phyloP scores from a whole-genome alignment of 352 stramenopile genomes.

The Phytophthora pinifolia region DNA sequence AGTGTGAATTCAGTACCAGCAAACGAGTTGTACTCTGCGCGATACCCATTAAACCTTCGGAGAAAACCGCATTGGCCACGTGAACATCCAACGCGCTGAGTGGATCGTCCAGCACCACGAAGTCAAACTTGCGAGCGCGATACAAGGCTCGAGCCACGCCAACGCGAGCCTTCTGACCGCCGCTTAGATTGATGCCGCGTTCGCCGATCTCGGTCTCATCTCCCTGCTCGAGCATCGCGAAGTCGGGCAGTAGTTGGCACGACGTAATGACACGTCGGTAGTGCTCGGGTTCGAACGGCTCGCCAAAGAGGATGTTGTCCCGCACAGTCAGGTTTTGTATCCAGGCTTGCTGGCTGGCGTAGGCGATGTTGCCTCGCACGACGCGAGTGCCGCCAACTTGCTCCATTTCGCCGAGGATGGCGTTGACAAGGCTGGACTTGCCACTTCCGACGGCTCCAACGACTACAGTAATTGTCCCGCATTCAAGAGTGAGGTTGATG shows the following conservation, averaged over 20 bases:
- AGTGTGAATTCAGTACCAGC: slow-evolving; percentile 92
- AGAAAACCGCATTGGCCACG: slow-evolving; percentile 92
- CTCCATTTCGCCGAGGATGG: slow-evolving; percentile 50
- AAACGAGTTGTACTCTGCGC: slow-evolving; percentile 70
- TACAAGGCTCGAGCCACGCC: slow-evolving; percentile 58
- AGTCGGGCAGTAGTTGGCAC: slow-evolving; percentile 83
- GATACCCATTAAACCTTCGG: slow-evolving; percentile 74
- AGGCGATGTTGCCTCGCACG: slow-evolving; percentile 34
- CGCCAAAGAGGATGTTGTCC: slow-evolving; percentile 56
- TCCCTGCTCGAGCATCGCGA: slow-evolving; percentile 69
- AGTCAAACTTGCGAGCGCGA: slow-evolving; percentile 40
- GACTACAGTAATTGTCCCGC: slow-evolving; percentile 49
- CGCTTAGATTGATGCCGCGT: slow-evolving; percentile 77
- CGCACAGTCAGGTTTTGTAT: slow-evolving; percentile 45
- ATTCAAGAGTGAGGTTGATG: slow-evolving; percentile 55
- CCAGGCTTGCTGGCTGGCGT: slow-evolving; percentile 47
- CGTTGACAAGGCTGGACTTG: slow-evolving; percentile 54
- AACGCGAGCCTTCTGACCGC: slow-evolving; percentile 76
- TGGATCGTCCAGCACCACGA: slow-evolving; percentile 62
- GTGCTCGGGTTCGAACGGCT: slow-evolving; percentile 29
- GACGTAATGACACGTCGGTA: slow-evolving; percentile 56
- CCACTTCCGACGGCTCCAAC: slow-evolving; percentile 43
- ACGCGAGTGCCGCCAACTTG: slow-evolving; percentile 13
- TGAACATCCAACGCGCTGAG: slow-evolving; percentile 79
- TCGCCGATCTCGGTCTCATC: slow-evolving; percentile 94